phyloP scores from a whole-genome alignment of 306 rosid genomes.

The Lathyrus sativus region DNA sequence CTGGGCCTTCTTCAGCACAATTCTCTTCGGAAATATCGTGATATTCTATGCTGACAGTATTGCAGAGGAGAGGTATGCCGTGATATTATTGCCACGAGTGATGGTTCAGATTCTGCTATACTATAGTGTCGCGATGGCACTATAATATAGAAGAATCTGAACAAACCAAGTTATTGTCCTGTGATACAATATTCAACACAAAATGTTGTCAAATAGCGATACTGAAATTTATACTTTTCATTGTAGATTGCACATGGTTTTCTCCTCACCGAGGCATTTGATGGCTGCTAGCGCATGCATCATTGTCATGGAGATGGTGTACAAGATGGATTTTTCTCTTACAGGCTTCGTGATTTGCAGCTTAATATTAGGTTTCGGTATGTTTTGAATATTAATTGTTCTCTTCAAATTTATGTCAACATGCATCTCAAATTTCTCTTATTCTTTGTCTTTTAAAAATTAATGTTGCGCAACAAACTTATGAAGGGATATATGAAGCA shows the following conservation, averaged over 20 bases:
- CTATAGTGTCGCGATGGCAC: not conserved
- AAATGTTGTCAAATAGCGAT: not conserved
- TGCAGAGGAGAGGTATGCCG: conserved; percentile 86
- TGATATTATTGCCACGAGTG: conserved; percentile 18
- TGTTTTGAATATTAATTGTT: conserved; percentile 36
- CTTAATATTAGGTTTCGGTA: conserved; percentile 90
- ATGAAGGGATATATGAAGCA: conserved; percentile 85
- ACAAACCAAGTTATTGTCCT: not conserved
- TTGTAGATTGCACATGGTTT: conserved; percentile 94
- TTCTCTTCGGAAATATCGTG: conserved; percentile 80
- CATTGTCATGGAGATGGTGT: conserved; percentile 74
- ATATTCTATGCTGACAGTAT: conserved; percentile 90
- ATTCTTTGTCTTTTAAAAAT: not conserved
- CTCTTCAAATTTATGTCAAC: conserved; percentile 10
- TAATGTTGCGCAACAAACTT: conserved; percentile 30
- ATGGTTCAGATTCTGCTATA: too few relatives aligned
- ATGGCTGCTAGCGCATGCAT: conserved; percentile 90
- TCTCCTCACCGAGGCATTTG: conserved; percentile 95
- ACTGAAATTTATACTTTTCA: conserved; percentile 18
- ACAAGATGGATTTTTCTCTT: conserved; percentile 89
- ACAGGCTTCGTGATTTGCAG: conserved; percentile 79
- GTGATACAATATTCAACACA: not conserved
- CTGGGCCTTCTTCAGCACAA: conserved; percentile 90
- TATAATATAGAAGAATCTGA: not conserved
- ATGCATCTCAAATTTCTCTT: not conserved